Conservation (phyloP, 2,329 filamentous ascomycete species). For the Fusarium robinianum region DNA sequence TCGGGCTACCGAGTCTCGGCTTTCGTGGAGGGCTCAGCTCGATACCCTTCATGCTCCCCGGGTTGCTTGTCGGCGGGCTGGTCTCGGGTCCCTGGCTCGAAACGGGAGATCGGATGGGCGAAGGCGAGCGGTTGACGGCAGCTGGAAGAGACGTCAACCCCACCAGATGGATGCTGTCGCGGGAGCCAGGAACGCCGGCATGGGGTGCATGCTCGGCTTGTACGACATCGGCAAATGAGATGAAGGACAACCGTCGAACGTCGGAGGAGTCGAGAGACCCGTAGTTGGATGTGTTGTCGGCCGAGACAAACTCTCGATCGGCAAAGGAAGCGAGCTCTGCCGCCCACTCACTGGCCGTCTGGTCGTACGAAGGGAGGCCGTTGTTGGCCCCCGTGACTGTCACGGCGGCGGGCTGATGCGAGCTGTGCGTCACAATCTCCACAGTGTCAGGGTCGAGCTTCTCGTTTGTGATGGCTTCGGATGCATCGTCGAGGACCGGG, state of each 20-base stretch:
- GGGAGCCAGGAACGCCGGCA: conserved; percentile 54
- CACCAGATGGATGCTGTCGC: conserved; percentile 72
- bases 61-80: conserved; percentile 77
- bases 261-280: conserved; percentile 76
- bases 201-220: conserved; percentile 76
- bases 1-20: conserved; percentile 67
- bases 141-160: conserved; percentile 66
- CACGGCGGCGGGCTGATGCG: conserved; percentile 77
- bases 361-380: conserved; percentile 45
- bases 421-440: conserved; percentile 86
- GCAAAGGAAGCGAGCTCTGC: conserved; percentile 62
- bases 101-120: conserved; percentile 77
- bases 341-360: conserved; percentile 55
- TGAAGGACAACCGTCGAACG: conserved; percentile 85
- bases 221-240: conserved; percentile 95
- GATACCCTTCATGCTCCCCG: conserved; percentile 73
- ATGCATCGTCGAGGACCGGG: conserved; percentile 86
- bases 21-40: conserved; percentile 68
- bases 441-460: conserved; percentile 85
- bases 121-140: conserved; percentile 70
- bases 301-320: conserved; percentile 46
- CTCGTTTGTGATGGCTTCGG: conserved; percentile 86
- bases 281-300: conserved; percentile 74
- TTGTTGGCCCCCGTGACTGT: conserved; percentile 60
- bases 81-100: conserved; percentile 70